phyloP scores from a whole-genome alignment of 306 rosid genomes.

The Lathyrus oleraceus region DNA sequence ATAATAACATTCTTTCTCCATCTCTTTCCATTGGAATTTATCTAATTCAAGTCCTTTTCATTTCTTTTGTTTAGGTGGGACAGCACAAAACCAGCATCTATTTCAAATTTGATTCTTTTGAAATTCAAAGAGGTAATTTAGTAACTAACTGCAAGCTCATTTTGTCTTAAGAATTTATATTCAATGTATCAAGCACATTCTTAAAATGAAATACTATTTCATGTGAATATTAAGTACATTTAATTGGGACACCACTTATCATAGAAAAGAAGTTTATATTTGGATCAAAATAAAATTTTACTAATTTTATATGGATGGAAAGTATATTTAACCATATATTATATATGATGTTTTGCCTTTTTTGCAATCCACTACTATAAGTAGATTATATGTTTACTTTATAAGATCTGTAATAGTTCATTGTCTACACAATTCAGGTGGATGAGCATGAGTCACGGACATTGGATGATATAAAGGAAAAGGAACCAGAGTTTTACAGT shows the following conservation, averaged over 20 bases:
- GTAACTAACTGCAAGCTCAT: slow-evolving; percentile 13
- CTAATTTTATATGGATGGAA: background rate
- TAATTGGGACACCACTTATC: background rate
- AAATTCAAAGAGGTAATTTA: slow-evolving; percentile 81
- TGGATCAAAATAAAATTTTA: background rate
- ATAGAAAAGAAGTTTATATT: background rate
- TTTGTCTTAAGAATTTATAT: slow-evolving; percentile 16
- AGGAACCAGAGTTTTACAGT: slow-evolving; percentile 66
- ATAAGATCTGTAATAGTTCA: slow-evolving; percentile 18
- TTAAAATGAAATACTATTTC: background rate
- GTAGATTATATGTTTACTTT: slow-evolving; percentile 5
- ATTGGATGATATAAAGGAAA: slow-evolving; percentile 64
- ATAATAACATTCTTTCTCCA: background rate
- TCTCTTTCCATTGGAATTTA: slow-evolving; percentile 4
- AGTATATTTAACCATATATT: background rate
- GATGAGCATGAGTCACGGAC: slow-evolving; percentile 75
- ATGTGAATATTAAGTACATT: slow-evolving; percentile 1
- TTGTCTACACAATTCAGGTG: slow-evolving; percentile 53
- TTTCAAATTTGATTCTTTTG: slow-evolving; percentile 75
- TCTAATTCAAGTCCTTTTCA: slow-evolving; percentile 14
- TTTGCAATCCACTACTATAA: background rate
- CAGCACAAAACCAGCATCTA: slow-evolving; percentile 64
- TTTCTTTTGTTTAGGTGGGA: slow-evolving; percentile 72
- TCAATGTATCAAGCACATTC: slow-evolving; percentile 1
- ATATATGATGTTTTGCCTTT: slow-evolving; percentile 11